Evolutionary conservation across 2,329 filamentous ascomycete species (phyloP), one percentile per base, ranked within the genome.

Genomic region (Hypoxylon sp.): DNA sequence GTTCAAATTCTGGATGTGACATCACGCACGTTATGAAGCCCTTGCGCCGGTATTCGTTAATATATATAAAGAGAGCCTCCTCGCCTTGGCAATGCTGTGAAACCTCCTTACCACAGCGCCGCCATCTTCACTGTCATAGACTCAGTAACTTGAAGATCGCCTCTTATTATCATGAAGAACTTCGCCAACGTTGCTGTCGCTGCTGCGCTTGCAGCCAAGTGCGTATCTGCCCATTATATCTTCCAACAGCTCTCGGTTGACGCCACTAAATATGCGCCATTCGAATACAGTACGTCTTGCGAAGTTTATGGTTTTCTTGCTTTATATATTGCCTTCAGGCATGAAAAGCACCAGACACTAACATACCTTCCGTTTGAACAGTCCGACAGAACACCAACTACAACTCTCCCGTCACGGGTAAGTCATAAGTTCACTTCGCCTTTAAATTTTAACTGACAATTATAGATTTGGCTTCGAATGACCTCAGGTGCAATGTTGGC

Each of bases 341-440:
- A 19, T 7, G 21, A 30, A 38, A 28, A 45, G 19, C 13, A 49
- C 19, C 6, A 59, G 41, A 10, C 5, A 48, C 61, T 67, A 30
- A 63, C 28, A 25, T 11, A 6, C 52, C 10, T 19, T 23, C 9
- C 10, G 21, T 38, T 25, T 50, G 5, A 53, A 72, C 50, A 77
- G 76, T 85, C 72, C 79, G 83, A 51, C 76, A 80, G 66, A 84
- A 84, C 77, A 80, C 76, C 62, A 85, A 84, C 80, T 77, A 80
- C 71, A 84, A 85, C 78, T 83, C 81, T 5, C 83, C 82, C 5
- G 82, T 84, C 17, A 83, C 81, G 13, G 77, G 76, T 75, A 69
- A 34, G 63, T 23, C 19, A n/a, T 6, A 11, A 30, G n/a, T 13
- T 17, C 11, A 13, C 17, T 23, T 28, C 2, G 9, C 3, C 10